Percentiles rank a stretch among this genome's conserved stretches.
phyloP scores from a whole-genome alignment of 495 filamentous ascomycete genomes.

The Xylaria telfairii region DNA sequence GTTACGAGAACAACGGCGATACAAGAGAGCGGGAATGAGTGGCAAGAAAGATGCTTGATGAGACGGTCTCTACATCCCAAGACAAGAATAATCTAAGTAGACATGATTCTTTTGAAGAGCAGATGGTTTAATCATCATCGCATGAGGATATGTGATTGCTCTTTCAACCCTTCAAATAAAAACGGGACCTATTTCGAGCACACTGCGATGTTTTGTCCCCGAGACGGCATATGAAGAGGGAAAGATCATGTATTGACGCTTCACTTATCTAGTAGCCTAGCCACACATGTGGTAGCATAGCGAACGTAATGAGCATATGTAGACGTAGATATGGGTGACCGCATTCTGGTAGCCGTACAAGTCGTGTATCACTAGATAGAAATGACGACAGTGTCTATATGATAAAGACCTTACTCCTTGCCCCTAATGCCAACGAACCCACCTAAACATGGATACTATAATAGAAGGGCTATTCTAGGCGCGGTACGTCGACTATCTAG shows the following conservation, averaged over 20 bases:
- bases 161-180: not conserved
- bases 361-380: not conserved
- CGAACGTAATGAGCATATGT: not conserved
- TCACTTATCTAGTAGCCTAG: not conserved
- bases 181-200: not conserved
- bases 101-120: not conserved
- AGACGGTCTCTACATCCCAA: not conserved
- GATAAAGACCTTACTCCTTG: not conserved
- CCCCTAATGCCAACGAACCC: not conserved
- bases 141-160: not conserved
- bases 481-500: not conserved
- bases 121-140: not conserved
- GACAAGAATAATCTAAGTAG: not conserved
- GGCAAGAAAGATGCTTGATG: not conserved
- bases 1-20: not conserved
- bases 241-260: not conserved
- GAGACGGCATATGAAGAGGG: not conserved
- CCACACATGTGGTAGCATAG: too few species aligned
- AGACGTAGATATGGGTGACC: not conserved
- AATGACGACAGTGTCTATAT: not conserved
- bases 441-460: not conserved
- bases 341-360: not conserved
- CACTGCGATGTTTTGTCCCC: not conserved
- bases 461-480: not conserved
- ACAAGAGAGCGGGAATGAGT: not conserved